Evolutionary conservation across 495 filamentous ascomycete species (phyloP), one percentile per base, ranked within the genome.

Genomic region (Chlorociboria aeruginascens): DNA sequence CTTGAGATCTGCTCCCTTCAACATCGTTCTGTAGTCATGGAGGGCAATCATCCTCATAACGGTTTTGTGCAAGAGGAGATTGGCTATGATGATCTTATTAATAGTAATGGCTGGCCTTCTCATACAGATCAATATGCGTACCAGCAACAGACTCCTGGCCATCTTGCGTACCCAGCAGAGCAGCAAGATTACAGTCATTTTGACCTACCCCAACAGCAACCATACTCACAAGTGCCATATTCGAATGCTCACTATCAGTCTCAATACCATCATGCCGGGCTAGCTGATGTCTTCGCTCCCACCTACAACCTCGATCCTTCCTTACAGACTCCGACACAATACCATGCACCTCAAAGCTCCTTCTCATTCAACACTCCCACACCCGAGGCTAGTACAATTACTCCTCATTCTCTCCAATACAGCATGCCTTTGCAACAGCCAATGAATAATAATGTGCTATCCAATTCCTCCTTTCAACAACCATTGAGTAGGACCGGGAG

Each of bases 371-470:
- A 36, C 14, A 42, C 46, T n/a, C 33, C 40, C 14, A 38, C 49
- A 32, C 20, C 43, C n/a, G 52, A 49, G 16, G 42, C 17, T 39
- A 32, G 13, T 9, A 54, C 51, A 37, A 51, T 57, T 7, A 33
- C 54, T 38, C 54, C 54, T 9, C 45, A 51, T n/a, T 45, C 45
- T 44, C 51, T 58, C 39, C 51, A 58, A 41, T 58, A 51, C 32
- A 8, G 7, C 3, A 43, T 52, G 43, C 9, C 40, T 29, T 14
- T 40, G 7, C 36, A 36, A 8, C 51, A 54, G 17, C 28, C 39
- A 11, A 10, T 31, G 6, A 29, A 49, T 6, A 50, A 49, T 46
- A 40, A 33, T 46, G 32, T 32, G 16, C 10, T 41, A n/a, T 32
- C 45, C 8, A 46, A 35, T 12, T 8, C 44, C 3, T 11, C 45